A percentile compares a stretch with the other conserved stretches of the same genome.
phyloP scores from a whole-genome alignment of 164 flowering plant genomes.

The Protea cynaroides region DNA sequence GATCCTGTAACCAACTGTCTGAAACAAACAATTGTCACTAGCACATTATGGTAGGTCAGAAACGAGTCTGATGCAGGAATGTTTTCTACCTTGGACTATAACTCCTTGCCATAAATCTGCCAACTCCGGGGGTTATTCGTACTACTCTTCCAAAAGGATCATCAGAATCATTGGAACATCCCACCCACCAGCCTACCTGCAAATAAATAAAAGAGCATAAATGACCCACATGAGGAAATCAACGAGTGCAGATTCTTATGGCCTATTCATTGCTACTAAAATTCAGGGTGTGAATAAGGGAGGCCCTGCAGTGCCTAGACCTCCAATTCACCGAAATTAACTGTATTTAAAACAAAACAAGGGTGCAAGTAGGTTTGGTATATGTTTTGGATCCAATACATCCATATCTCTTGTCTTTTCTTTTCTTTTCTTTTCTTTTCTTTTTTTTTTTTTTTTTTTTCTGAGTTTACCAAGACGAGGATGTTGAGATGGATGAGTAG shows the following conservation, averaged over 20 bases:
- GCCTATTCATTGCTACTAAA: too few species aligned
- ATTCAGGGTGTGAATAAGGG: too few species aligned
- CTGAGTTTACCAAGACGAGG: too few species aligned
- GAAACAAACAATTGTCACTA: constrained; percentile 25
- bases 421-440: too few species aligned
- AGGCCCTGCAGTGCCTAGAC: too few species aligned
- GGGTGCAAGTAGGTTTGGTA: too few species aligned
- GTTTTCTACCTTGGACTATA: constrained; percentile 78
- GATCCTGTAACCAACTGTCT: constrained; percentile 83
- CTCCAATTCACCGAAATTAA: too few species aligned
- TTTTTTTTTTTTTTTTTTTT: too few species aligned
- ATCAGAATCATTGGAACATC: constrained; percentile 64
- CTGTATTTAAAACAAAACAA: too few species aligned
- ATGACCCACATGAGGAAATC: background rate
- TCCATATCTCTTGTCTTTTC: too few species aligned
- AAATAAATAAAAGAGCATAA: background rate
- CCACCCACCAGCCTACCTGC: constrained; percentile 99
- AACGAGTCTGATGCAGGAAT: constrained; percentile 4
- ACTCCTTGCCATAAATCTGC: constrained; percentile 80
- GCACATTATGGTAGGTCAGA: background rate
- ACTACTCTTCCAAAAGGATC: constrained; percentile 85
- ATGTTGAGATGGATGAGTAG: too few species aligned
- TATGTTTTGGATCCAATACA: too few species aligned
- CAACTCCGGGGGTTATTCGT: constrained; percentile 76
- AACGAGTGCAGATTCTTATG: background rate